Conservation (phyloP, 2,329 filamentous ascomycete species). For the Botrytis tulipae region DNA sequence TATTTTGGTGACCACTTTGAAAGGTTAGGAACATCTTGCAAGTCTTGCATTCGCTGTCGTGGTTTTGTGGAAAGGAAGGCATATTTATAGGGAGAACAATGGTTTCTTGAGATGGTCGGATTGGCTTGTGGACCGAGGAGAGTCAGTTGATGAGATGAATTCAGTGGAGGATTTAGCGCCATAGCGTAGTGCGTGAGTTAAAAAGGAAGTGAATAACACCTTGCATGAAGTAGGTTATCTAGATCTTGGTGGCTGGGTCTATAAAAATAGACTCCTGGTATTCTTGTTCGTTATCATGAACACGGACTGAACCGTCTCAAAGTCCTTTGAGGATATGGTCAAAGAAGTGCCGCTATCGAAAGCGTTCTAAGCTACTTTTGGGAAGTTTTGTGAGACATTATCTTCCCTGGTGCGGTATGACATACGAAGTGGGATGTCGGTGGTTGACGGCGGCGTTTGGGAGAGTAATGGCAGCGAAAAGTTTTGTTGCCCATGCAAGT, state of each 20-base stretch:
- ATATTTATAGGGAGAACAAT: neutral
- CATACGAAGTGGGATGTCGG: neutral
- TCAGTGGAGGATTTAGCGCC: no score
- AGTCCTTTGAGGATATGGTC: neutral
- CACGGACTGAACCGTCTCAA: neutral
- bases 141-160: neutral
- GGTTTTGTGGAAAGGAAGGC: neutral
- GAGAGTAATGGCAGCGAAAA: neutral
- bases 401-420: neutral
- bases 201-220: neutral
- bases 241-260: neutral
- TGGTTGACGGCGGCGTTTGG: neutral
- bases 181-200: neutral
- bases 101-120: neutral
- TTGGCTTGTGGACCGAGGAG: neutral
- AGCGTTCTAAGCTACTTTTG: no score
- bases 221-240: neutral
- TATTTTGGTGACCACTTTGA: no score
- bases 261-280: neutral
- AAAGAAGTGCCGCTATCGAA: no score
- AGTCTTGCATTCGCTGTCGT: fast-evolving
- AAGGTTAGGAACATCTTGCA: fast-evolving
- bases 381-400: no score
- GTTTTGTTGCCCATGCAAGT: neutral
- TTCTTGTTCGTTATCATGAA: neutral